phyloP scores from a whole-genome alignment of 139 green algal species.

The Chlorella sp. region DNA sequence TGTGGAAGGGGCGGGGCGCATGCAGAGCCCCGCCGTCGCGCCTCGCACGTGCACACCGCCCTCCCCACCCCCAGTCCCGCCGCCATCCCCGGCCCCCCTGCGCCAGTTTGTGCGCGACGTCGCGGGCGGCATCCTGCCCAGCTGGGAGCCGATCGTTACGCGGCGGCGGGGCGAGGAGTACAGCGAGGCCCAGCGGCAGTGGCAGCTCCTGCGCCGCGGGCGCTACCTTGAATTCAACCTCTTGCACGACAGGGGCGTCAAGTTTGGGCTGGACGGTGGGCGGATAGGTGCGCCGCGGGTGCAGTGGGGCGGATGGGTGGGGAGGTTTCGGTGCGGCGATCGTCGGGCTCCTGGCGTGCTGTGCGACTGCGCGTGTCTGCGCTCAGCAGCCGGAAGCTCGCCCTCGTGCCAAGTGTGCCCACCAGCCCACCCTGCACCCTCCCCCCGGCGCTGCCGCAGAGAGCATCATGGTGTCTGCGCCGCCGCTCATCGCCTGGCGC shows the following conservation, averaged over 20 bases:
- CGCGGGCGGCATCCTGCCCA: conserved; percentile 66
- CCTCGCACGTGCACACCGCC: no score
- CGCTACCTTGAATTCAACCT: conserved; percentile 99
- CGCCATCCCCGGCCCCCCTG: neutral
- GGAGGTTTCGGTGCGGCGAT: neutral
- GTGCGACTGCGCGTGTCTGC: no score
- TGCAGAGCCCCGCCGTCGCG: no score
- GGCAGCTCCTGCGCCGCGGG: conserved; percentile 87
- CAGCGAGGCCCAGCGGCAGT: conserved; percentile 77
- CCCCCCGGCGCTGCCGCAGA: conserved; percentile 61
- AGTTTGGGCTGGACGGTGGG: conserved; percentile 67
- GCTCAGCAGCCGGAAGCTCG: no score
- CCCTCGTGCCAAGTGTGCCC: no score
- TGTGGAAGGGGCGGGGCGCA: no score
- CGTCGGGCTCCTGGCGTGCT: no score
- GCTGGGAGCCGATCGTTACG: conserved; percentile 76
- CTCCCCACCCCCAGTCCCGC: neutral
- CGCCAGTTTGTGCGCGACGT: conserved; percentile 64
- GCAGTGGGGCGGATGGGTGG: neutral
- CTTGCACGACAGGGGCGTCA: conserved; percentile 94
- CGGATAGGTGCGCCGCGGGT: neutral
- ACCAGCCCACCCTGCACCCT: neutral
- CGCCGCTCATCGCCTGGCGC: conserved; percentile 84
- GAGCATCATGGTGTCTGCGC: conserved; percentile 95
- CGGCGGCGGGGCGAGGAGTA: conserved; percentile 43